Conservation (phyloP, 2,329 filamentous ascomycete species). For the Colletotrichum truncatum region DNA sequence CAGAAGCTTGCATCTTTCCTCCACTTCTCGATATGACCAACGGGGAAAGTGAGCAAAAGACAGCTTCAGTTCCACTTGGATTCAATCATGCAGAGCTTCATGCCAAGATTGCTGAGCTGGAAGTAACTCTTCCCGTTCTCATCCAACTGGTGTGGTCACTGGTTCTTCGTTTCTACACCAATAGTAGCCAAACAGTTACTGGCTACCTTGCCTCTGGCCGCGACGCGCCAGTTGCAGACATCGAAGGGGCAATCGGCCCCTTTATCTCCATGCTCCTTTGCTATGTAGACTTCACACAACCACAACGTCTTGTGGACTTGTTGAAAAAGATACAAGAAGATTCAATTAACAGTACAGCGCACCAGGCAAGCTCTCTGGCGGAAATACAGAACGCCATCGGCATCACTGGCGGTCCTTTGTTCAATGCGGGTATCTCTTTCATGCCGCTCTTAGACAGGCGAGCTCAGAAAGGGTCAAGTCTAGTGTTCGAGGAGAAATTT, state of each 20-base stretch:
- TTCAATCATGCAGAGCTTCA: conserved; percentile 30
- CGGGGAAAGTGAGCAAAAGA: background rate
- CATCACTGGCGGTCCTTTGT: conserved; percentile 35
- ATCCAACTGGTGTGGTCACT: conserved; percentile 63
- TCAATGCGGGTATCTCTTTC: conserved; percentile 44
- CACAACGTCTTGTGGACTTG: conserved; percentile 51
- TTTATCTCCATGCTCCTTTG: conserved; percentile 62
- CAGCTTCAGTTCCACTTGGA: background rate
- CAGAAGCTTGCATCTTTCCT: conserved; percentile 40
- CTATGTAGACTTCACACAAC: conserved; percentile 47
- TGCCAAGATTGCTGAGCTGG: conserved; percentile 47
- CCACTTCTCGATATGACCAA: conserved; percentile 23
- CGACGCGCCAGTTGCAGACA: conserved; percentile 57
- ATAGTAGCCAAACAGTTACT: conserved; percentile 57
- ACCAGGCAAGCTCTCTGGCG: conserved; percentile 59
- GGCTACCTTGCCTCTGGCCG: conserved; percentile 63
- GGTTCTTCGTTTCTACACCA: conserved; percentile 57
- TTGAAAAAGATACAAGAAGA: conserved; percentile 54
- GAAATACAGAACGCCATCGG: conserved; percentile 49
- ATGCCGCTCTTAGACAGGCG: background rate
- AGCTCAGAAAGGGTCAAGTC: conserved; percentile 34
- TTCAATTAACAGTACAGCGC: conserved; percentile 53
- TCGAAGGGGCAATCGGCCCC: conserved; percentile 58
- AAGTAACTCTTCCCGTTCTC: conserved; percentile 57
- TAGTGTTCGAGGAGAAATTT: background rate